Percentiles rank a stretch among this genome's conserved stretches.
phyloP scores from a whole-genome alignment of 345 rosid genomes.

The Microcos paniculata region DNA sequence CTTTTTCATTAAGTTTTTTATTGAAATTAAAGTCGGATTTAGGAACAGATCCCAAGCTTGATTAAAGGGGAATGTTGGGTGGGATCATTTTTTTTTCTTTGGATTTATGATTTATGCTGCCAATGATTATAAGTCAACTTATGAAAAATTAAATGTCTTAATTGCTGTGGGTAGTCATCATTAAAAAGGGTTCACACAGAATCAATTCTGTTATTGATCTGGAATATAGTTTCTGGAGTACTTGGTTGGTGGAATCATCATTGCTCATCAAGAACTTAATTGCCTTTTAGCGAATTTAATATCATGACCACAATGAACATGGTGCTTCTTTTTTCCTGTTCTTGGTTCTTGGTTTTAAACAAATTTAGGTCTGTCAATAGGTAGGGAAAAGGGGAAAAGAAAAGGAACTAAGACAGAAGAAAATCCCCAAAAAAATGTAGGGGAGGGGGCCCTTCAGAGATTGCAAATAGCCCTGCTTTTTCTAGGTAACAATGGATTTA shows the following conservation, averaged over 20 bases:
- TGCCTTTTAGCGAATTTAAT: background rate
- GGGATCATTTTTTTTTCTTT: background rate
- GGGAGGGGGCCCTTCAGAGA: background rate
- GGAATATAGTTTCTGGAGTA: background rate
- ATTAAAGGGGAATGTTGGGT: background rate
- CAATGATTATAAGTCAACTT: constrained; percentile 9
- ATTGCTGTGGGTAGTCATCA: background rate
- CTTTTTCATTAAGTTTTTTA: too few species aligned
- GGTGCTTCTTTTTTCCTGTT: background rate
- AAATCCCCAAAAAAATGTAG: background rate
- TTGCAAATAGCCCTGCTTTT: background rate
- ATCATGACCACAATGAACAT: background rate
- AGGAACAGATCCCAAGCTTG: background rate
- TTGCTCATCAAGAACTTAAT: constrained; percentile 4
- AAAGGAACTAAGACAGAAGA: background rate
- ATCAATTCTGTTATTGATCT: background rate
- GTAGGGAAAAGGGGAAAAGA: background rate
- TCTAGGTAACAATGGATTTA: too few species aligned
- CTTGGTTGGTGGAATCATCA: constrained; percentile 19
- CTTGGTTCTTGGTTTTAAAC: background rate
- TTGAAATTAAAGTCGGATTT: background rate
- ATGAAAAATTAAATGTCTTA: background rate
- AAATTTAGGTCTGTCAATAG: background rate
- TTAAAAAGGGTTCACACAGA: background rate
- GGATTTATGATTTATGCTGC: background rate